These are phyloP conservation scores for Ambrosiella cleistominuta DNA, from an alignment of 2,329 filamentous ascomycete genomes.

Conservation along the genomic window DNA sequence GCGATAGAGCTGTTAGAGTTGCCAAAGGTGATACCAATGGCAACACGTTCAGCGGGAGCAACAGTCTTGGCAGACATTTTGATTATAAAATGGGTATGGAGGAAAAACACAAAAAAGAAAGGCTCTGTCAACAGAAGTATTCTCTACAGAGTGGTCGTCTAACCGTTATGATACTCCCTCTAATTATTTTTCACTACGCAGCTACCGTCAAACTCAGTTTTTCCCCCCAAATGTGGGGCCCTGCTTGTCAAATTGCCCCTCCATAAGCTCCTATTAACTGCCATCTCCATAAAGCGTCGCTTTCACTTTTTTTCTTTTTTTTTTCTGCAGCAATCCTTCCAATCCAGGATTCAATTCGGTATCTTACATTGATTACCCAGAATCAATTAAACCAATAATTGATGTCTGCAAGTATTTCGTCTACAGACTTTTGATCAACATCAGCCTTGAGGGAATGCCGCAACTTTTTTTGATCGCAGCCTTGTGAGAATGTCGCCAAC, in stretches of 20 bases:
- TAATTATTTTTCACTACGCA: not conserved
- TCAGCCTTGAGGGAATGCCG: slow-evolving; percentile 8
- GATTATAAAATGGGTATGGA: slow-evolving; percentile 3
- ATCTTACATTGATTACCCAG: not conserved
- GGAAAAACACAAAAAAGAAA: slow-evolving; percentile 8
- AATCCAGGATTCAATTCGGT: not conserved
- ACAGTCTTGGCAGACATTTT: slow-evolving; percentile 22
- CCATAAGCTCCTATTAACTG: not conserved
- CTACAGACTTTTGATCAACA: slow-evolving; percentile 2
- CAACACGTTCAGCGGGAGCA: slow-evolving; percentile 41
- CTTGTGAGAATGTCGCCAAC: not conserved
- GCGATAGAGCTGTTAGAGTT: slow-evolving; percentile 98
- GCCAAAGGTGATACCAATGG: slow-evolving; percentile 93
- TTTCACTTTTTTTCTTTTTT: not conserved
- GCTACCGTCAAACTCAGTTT: slow-evolving; percentile 5
- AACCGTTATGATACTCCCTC: not conserved
- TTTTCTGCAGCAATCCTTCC: not conserved
- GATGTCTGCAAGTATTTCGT: not conserved
- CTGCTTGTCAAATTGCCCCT: slow-evolving; percentile 8
- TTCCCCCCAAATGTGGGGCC: slow-evolving; percentile 13
- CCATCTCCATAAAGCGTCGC: not conserved
- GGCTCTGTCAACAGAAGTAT: not conserved
- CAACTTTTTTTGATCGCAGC: slow-evolving; percentile 8
- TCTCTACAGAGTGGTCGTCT: not conserved
- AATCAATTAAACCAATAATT: not conserved